phyloP scores from a whole-genome alignment of 2,329 filamentous ascomycete species.

The Fusarium sp. region DNA sequence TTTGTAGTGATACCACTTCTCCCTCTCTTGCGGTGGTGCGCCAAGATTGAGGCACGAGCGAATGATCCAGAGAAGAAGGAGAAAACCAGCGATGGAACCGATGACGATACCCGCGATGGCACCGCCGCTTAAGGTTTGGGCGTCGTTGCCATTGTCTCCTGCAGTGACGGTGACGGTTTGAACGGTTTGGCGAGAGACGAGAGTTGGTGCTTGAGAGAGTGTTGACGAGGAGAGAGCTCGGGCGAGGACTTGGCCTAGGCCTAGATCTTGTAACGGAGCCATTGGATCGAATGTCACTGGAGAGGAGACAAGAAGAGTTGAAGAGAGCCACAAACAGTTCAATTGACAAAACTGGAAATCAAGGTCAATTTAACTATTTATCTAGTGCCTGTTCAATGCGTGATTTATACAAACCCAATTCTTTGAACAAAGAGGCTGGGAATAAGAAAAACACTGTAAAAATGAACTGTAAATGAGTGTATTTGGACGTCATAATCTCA shows the following conservation, averaged over 20 bases:
- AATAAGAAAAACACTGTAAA: neutral
- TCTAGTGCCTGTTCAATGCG: neutral
- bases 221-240: conserved; percentile 31
- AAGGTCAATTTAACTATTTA: conserved; percentile 5
- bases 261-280: conserved; percentile 33
- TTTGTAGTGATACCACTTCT: conserved; percentile 50
- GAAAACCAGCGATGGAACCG: conserved; percentile 24
- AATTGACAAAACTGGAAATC: neutral
- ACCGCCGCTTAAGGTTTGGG: conserved; percentile 54
- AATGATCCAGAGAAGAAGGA: conserved; percentile 60
- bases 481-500: conserved; percentile 31
- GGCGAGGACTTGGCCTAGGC: conserved; percentile 26
- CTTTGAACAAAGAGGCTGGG: conserved; percentile 7
- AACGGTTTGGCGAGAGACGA: conserved; percentile 36
- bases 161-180: conserved; percentile 50
- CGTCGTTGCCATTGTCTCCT: conserved; percentile 28
- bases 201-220: conserved; percentile 13
- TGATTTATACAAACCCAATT: conserved; percentile 5
- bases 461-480: conserved; percentile 6
- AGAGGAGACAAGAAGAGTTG: neutral
- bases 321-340: neutral
- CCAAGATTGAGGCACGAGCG: conserved; percentile 58
- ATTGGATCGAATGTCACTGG: conserved; percentile 3
- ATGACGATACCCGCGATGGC: conserved; percentile 52
- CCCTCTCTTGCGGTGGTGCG: conserved; percentile 48